These are phyloP conservation scores for Capsicum baccatum DNA, from an alignment of 257 asterid species.

Conservation along the genomic window DNA sequence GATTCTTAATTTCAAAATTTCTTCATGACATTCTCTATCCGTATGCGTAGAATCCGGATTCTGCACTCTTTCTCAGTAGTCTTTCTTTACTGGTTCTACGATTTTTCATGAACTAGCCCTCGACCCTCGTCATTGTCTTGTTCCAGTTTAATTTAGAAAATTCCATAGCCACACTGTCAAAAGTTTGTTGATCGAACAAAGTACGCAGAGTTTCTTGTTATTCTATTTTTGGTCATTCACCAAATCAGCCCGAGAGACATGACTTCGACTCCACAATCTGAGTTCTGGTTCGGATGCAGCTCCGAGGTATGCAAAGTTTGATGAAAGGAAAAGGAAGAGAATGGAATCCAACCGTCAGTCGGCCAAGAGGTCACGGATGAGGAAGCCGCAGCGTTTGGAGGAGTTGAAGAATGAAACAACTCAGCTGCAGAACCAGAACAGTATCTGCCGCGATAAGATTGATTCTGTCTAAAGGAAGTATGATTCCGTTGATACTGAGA, in stretches of 20 bases:
- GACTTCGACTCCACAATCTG: slow-evolving; percentile 49
- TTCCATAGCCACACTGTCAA: slow-evolving; percentile 23
- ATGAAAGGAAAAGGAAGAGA: slow-evolving; percentile 77
- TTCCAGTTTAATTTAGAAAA: background rate
- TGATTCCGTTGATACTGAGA: slow-evolving; percentile 47
- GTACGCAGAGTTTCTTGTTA: background rate
- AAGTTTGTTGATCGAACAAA: background rate
- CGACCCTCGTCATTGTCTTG: background rate
- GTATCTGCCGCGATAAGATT: slow-evolving; percentile 51
- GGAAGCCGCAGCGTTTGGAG: slow-evolving; percentile 68
- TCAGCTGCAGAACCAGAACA: slow-evolving; percentile 56
- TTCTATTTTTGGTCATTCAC: background rate
- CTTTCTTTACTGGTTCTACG: slow-evolving; percentile 86
- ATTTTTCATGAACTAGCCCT: slow-evolving; percentile 65
- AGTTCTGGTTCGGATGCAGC: slow-evolving; percentile 55
- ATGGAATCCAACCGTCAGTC: slow-evolving; percentile 88
- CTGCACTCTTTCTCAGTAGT: slow-evolving; percentile 93
- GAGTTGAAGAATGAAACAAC: slow-evolving; percentile 55
- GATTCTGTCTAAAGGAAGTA: slow-evolving; percentile 49
- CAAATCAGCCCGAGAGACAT: slow-evolving; percentile 24
- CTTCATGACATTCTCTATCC: slow-evolving; percentile 46
- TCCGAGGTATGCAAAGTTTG: slow-evolving; percentile 41
- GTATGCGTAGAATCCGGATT: slow-evolving; percentile 66
- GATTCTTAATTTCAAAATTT: slow-evolving; percentile 24
- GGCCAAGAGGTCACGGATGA: slow-evolving; percentile 77